These are phyloP conservation scores for Davidsoniella eucalypti DNA, from an alignment of 2,329 filamentous ascomycete species.

Conservation along the genomic window DNA sequence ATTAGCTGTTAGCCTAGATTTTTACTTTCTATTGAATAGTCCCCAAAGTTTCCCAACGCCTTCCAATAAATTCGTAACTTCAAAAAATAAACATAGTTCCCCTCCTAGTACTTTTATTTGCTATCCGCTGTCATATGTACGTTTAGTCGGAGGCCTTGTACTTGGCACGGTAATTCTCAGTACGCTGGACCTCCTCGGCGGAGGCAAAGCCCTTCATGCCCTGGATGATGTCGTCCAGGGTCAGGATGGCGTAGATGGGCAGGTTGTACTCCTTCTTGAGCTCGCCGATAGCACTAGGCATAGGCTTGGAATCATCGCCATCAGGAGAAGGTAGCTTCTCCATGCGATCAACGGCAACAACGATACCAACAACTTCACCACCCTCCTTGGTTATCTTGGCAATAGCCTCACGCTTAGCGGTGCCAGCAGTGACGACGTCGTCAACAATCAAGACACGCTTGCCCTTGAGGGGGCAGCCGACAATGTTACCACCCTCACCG, in stretches of 20 bases:
- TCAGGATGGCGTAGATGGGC: slow-evolving; percentile 69
- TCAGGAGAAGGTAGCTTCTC: slow-evolving; percentile 57
- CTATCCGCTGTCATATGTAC: background rate
- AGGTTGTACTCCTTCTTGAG: slow-evolving; percentile 69
- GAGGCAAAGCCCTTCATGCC: slow-evolving; percentile 47
- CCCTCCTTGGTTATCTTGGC: slow-evolving; percentile 76
- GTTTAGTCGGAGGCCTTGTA: slow-evolving; percentile 39
- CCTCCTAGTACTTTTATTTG: background rate
- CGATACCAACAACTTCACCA: slow-evolving; percentile 68
- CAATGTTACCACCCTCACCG: slow-evolving; percentile 85
- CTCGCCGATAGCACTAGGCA: slow-evolving; percentile 71
- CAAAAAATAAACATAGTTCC: background rate
- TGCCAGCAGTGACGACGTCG: slow-evolving; percentile 92
- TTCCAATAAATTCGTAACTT: too few species aligned
- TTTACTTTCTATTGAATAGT: too few species aligned
- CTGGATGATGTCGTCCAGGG: slow-evolving; percentile 65
- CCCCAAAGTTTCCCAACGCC: too few species aligned
- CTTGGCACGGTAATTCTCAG: slow-evolving; percentile 56
- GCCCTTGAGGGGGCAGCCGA: slow-evolving; percentile 69
- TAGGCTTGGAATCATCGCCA: slow-evolving; percentile 49
- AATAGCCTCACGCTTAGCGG: slow-evolving; percentile 83
- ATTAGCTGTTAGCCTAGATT: background rate
- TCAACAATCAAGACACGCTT: slow-evolving; percentile 83
- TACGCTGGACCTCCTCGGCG: slow-evolving; percentile 44
- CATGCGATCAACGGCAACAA: slow-evolving; percentile 76